Base-by-base conservation (phyloP, 2,329 filamentous ascomycete species). In the Mariannaea sp. region DNA sequence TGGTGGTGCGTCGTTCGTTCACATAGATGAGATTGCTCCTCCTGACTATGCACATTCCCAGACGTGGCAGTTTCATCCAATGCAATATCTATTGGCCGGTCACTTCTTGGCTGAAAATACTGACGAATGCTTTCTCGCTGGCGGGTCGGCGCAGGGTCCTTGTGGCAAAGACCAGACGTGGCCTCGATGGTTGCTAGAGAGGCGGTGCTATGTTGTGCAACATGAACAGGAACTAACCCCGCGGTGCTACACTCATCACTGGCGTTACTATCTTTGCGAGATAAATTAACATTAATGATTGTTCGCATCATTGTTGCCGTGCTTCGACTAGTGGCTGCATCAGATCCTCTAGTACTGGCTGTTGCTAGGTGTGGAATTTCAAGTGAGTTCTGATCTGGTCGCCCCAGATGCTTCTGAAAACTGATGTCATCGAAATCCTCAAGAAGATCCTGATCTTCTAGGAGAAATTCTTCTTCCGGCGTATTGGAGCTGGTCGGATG, bases 51-150 rank as follows among this genome's bases (percentile, higher is more conserved):
- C 32, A 51, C 29, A 13, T 43, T 56, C 29, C 54, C 64, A 12
- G 50, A 49, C 17, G 65, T 72, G 33, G 70, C 70, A 13, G 71
- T 72, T 29, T 70, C 61, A 57, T 74, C 71, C 20, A 57, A 66
- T 43, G 68, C 68, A 58, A 74, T 74, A 14, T 69, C 56, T 35
- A 74, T 70, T 14, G 64, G 60, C 13, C 62, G 40, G 12, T 58
- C 50, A 10, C 49, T 47, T 13, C 48, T 58, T 7, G 64, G 57
- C 20, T 55, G 63, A 30, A 74, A 69, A 56, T 71, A 73, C 26
- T 55, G 61, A 24, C 67, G 61, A 47, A 73, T 74, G 13, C 60
- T 63, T 38, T 64, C 59, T n/a, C 53, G 52, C 19, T 49, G 52
- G 13, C 49, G 53, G 22, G 29, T 39, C 44, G 54, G 35, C 39